Evolutionary conservation across 257 asterid genomes (phyloP).

Genomic region (Mentha longifolia): DNA sequence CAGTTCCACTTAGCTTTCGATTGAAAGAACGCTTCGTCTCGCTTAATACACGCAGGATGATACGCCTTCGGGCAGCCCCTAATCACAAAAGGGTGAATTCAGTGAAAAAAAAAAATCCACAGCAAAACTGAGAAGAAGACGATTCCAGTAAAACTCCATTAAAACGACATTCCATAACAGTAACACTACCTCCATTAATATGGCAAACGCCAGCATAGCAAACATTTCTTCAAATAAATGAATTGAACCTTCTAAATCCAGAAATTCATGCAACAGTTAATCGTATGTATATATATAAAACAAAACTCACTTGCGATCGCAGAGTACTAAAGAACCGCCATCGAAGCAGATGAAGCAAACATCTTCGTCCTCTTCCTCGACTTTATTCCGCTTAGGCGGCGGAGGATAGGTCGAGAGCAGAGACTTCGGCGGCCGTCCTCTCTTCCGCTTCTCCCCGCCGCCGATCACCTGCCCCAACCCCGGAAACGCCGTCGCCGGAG

Average conservation of each 20-base stretch:
- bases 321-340: constrained; percentile 83
- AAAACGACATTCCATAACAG: neutral
- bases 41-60: constrained; percentile 84
- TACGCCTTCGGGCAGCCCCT: constrained; percentile 98
- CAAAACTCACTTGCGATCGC: constrained; percentile 82
- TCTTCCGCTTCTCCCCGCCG: constrained; percentile 49
- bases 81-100: constrained; percentile 16
- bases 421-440: constrained; percentile 61
- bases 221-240: neutral
- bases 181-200: neutral
- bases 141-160: neutral
- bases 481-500: constrained; percentile 22
- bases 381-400: constrained; percentile 43
- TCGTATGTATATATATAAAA: neutral
- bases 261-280: constrained; percentile 10
- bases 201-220: constrained; percentile 1
- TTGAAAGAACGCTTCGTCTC: constrained; percentile 80
- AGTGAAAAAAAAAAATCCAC: neutral
- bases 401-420: constrained; percentile 41
- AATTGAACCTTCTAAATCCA: neutral
- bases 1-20: constrained; percentile 85
- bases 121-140: neutral
- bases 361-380: constrained; percentile 71
- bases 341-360: constrained; percentile 91
- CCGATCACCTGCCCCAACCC: constrained; percentile 38